Evolutionary conservation across 192 early-diverging fungal species (phyloP), one percentile per base, ranked within the genome.

Genomic region (Spizellomyces sp.): DNA sequence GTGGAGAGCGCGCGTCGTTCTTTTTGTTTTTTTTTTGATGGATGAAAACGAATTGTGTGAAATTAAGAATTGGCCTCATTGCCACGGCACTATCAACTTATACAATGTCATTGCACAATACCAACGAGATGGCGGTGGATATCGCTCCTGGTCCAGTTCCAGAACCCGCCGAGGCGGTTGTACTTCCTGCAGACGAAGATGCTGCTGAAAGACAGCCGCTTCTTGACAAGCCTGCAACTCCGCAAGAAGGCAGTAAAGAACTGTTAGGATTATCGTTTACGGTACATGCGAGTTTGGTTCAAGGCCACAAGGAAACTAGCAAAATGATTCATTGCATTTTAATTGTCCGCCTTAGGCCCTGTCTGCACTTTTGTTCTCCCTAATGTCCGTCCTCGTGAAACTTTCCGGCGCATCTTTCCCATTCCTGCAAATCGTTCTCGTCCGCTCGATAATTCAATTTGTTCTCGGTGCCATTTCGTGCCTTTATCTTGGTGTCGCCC

Each of bases 341-440:
- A 36, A 2, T 36, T 36, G 27, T 36, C 27, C 1, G 17, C 17
- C 0, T 54, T 54, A 69, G 92, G 84, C 87, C 5, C 54, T 84
- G 5, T 93, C 92, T 6, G 90, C 92, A 0, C 74, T 92, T 0
- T 86, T 84, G 5, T 92, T 93, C 74, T 86, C 86, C 0, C 71
- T 82, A 62, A 92, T 91, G 87, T 90, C 91, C 4, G 79, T 89
- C 0, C 84, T 87, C 48, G 91, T 93, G 70, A 92, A 91, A 58
- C 63, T 91, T 12, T 80, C 86, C 9, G 81, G 86, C 8, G 55
- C 80, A 8, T 58, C 60, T 3, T 85, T 92, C 48, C 89, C 89
- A 3, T 84, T 87, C 0, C 83, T 90, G 5, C 82, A 92, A 73
- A 87, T 93, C 12, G 90, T 94, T 8, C 83, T 94, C 66, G 81